Conservation (phyloP, 306 rosid genomes). For the Ormosia semicastrata region DNA sequence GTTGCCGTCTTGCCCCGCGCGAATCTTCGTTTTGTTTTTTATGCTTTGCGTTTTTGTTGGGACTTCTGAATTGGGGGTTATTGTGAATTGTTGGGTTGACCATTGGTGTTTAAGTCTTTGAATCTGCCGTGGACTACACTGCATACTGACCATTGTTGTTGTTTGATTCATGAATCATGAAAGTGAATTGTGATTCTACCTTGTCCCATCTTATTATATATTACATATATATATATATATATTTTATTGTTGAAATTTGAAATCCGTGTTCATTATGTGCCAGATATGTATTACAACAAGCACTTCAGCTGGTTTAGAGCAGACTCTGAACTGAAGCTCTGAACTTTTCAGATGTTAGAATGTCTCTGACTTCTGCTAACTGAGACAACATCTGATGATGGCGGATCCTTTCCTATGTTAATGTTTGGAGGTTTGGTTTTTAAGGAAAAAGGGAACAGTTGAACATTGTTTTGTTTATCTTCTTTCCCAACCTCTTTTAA, state of each 20-base stretch:
- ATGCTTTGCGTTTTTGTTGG: neutral
- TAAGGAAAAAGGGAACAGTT: neutral
- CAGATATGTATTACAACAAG: slow-evolving; percentile 77
- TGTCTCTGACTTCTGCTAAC: neutral
- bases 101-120: slow-evolving; percentile 14
- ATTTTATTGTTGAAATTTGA: neutral
- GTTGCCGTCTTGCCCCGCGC: neutral
- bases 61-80: neutral
- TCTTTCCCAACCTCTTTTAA: too few relatives aligned
- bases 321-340: slow-evolving; percentile 41
- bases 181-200: slow-evolving; percentile 2
- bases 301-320: slow-evolving; percentile 88
- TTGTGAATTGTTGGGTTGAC: neutral
- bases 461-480: too few relatives aligned
- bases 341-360: neutral
- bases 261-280: neutral
- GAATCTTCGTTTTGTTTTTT: neutral
- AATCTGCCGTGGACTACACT: slow-evolving; percentile 14
- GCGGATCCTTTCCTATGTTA: too few relatives aligned
- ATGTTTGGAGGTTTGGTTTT: neutral
- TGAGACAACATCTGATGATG: neutral
- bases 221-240: too few relatives aligned
- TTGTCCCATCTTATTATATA: neutral
- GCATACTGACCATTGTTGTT: neutral
- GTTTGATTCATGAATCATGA: neutral